Conservation (phyloP, 371 early-diverging fungal genomes). For the Mortierella sp. region DNA sequence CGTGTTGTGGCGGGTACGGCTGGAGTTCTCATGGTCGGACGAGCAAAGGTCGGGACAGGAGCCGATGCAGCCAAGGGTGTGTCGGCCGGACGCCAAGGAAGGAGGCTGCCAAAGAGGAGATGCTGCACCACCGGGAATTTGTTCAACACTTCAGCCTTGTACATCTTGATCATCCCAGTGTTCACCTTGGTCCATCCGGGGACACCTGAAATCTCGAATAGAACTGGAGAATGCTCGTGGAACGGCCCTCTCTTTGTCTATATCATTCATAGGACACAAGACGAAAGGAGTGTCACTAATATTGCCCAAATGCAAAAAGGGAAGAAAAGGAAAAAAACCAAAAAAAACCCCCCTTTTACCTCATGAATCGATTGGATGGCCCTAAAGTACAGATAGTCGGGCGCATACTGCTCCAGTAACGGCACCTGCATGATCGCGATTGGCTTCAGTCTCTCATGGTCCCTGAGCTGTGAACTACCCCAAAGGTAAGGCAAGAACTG, state of each 20-base stretch:
- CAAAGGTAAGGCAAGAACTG: slow-evolving; percentile 97
- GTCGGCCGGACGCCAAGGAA: slow-evolving; percentile 58
- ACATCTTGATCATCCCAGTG: slow-evolving; percentile 96
- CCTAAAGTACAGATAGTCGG: slow-evolving; percentile 89
- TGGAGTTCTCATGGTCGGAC: too few species aligned
- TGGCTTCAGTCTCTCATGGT: slow-evolving; percentile 74
- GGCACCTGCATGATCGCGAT: slow-evolving; percentile 76
- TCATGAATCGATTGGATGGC: slow-evolving; percentile 87
- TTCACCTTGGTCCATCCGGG: slow-evolving; percentile 93
- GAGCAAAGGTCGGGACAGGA: too few species aligned
- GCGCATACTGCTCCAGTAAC: slow-evolving; percentile 71
- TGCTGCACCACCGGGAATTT: slow-evolving; percentile 99
- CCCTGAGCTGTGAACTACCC: slow-evolving; percentile 89
- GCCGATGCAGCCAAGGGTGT: slow-evolving; percentile 7
- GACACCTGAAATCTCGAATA: slow-evolving; percentile 93
- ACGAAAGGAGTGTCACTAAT: too few species aligned
- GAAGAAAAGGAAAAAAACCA: background rate
- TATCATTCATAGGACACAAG: background rate
- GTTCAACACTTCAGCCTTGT: slow-evolving; percentile 92
- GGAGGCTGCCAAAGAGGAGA: slow-evolving; percentile 86
- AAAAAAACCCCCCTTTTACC: slow-evolving; percentile 37
- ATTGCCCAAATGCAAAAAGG: too few species aligned
- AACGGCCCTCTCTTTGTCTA: slow-evolving; percentile 75
- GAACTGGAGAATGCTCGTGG: slow-evolving; percentile 92
- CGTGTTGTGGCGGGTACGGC: too few species aligned